Base-by-base conservation (phyloP, 345 rosid genomes). In the Cochlearia excelsa region DNA sequence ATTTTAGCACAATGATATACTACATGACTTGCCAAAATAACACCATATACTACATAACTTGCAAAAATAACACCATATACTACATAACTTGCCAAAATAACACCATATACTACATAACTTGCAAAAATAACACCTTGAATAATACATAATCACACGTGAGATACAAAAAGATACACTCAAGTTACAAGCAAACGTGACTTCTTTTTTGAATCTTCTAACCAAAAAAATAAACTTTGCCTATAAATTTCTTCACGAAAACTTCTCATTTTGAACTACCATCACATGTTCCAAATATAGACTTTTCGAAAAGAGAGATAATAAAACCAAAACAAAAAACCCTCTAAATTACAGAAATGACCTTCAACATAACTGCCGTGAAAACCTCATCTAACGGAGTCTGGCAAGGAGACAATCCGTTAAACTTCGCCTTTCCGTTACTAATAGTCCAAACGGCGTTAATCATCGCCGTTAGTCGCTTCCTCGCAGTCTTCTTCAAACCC, bases 391-490 rank as follows among this genome's bases (percentile, higher is more conserved):
- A 85, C 69, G 96, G 96, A 61, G 90, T 38, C 3, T 91, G 96
- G 98, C 96, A 86, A 77, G 98, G 96, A 7, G 95, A 91, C 61
- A 84, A 88, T 55, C 98, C 96, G 0, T 79, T 91, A 7, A 16
- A 88, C 34, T 88, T 71, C 55, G 89, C 96, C 59, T 81, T 91
- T 72, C 98, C 98, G 23, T 72, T 91, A 48, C 68, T 91, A 30
- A 91, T 88, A 27, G 50, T 82, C 55, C 98, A 91, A 65, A 84
- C 90, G 49, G 67, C 83, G 39, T 63, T 86, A 40, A 80, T 91
- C 73, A 69, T 88, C 49, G 49, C 72, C 57, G 74, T 86, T 28
- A 80, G 84, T 58, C 90, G 98, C 28, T 51, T 63, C 65, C 81
- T 88, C 27, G 95, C 88, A 56, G 74, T 84, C 76, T 64, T 88